Conservation (phyloP, 202 grass and related monocot genomes). For the Zizania palustris region DNA sequence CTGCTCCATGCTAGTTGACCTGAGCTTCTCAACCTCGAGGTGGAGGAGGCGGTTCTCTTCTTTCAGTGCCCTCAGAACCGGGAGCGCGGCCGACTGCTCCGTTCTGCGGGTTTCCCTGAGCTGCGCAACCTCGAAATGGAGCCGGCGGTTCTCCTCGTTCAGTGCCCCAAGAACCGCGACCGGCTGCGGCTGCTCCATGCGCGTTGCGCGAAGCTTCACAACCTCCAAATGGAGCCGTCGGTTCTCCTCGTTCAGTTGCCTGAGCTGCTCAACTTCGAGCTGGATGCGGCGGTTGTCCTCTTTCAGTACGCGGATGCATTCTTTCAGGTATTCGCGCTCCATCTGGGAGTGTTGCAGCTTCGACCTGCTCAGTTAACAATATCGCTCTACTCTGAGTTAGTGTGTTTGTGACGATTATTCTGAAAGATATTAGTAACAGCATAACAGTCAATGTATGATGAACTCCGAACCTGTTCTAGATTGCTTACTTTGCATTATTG, state of each 20-base stretch:
- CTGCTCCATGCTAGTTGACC: too few species aligned
- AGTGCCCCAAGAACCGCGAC: too few species aligned
- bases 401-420: not conserved
- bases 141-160: not conserved
- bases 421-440: not conserved
- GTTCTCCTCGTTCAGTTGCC: not conserved
- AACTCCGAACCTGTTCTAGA: not conserved
- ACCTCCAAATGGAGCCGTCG: not conserved
- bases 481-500: not conserved
- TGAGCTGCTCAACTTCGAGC: constrained; percentile 60
- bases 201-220: too few species aligned
- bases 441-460: not conserved
- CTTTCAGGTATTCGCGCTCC: constrained; percentile 64
- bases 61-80: too few species aligned
- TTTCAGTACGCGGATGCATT: constrained; percentile 43
- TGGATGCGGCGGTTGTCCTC: constrained; percentile 53
- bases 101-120: not conserved
- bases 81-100: not conserved
- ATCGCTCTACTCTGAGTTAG: not conserved
- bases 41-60: too few species aligned
- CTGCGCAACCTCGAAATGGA: not conserved
- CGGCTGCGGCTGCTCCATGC: too few species aligned
- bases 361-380: constrained; percentile 33
- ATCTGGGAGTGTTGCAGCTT: constrained; percentile 65
- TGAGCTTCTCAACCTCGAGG: too few species aligned